Evolutionary conservation across 306 rosid genomes (phyloP), one percentile per base, ranked within the genome.

Genomic region (Neltuma alba): DNA sequence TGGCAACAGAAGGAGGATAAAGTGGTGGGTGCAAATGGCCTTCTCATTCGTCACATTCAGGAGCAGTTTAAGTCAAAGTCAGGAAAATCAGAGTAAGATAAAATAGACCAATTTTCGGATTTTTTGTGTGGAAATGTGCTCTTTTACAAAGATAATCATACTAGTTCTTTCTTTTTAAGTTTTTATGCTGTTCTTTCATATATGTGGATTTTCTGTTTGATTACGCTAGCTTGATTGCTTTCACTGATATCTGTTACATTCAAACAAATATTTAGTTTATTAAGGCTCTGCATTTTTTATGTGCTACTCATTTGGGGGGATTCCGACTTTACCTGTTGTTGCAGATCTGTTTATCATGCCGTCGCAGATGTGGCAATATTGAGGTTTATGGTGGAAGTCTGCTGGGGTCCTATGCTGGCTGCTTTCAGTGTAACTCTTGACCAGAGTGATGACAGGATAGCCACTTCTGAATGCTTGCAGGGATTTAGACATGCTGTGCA

Each of bases 391-490:
- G 94, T 90, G 60, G 99, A 96, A 88, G 99, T 89, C 48, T 96
- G 97, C 88, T 96, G 99, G 99, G 98, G 98, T 76, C 99, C 99
- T 70, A 91, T 96, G 92, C 86, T 96, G 88, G 99, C 99, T 63
- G 98, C 99, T 38, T 89, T 93, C 79, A 96, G 99, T 86, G 98
- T 96, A 86, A 96, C 97, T 55, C 94, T 96, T 64, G 99, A 93
- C 87, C 99, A 96, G 88, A 96, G 99, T 78, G 99, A 90, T 86
- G 98, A 96, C 85, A 88, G 91, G 86, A 85, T 89, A 76, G 97
- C 99, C 80, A 90, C 98, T 58, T 85, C 97, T 83, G 97, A 90
- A 57, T 96, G 97, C 80, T 82, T 96, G 76, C 94, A 81, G 81
- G 99, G 99, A 78, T 91, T 91, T 74, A 93, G 98, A 79, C 86